Evolutionary conservation across 352 stramenopile species (phyloP).

Genomic region (Globisporangium cederbergense): DNA sequence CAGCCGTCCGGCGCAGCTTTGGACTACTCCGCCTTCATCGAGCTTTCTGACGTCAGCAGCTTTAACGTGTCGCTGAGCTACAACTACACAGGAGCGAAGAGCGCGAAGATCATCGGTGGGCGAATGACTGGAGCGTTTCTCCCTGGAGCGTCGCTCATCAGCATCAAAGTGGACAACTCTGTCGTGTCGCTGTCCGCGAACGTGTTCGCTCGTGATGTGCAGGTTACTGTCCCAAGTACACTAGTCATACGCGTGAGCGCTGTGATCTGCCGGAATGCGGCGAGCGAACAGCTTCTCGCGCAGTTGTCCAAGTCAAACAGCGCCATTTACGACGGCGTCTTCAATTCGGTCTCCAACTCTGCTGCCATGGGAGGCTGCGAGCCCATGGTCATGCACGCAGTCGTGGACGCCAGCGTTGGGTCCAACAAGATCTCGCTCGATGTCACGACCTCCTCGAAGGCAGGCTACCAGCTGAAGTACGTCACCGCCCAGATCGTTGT

Average conservation of each 20-base stretch:
- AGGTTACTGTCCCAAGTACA: conserved; percentile 28
- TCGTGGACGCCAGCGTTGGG: conserved; percentile 29
- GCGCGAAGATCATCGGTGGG: conserved; percentile 42
- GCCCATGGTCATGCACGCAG: conserved; percentile 39
- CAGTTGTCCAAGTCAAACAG: conserved; percentile 28
- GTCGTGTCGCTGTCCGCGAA: conserved; percentile 13
- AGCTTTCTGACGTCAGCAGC: conserved; percentile 9
- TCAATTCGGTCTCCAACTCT: conserved; percentile 28
- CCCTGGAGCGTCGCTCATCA: conserved; percentile 25
- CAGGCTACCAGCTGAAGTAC: conserved; percentile 37
- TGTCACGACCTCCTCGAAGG: conserved; percentile 30
- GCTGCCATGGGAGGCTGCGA: conserved; percentile 31
- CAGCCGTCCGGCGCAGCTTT: conserved; percentile 40
- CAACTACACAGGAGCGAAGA: conserved; percentile 36
- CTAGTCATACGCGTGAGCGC: conserved; percentile 38
- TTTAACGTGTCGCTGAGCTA: conserved; percentile 31
- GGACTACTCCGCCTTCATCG: conserved; percentile 43
- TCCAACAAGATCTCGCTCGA: conserved; percentile 32
- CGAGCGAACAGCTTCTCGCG: conserved; percentile 33
- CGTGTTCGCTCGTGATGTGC: conserved; percentile 33
- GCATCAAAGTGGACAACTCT: conserved; percentile 22
- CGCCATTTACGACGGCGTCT: conserved; percentile 37
- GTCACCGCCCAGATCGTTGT: conserved; percentile 33
- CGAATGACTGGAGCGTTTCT: conserved; percentile 34
- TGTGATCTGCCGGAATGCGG: conserved; percentile 42